A percentile compares a stretch with the other conserved stretches of the same genome.
Conservation (phyloP, 306 rosid species). For the Fragaria nilgerrensis region DNA sequence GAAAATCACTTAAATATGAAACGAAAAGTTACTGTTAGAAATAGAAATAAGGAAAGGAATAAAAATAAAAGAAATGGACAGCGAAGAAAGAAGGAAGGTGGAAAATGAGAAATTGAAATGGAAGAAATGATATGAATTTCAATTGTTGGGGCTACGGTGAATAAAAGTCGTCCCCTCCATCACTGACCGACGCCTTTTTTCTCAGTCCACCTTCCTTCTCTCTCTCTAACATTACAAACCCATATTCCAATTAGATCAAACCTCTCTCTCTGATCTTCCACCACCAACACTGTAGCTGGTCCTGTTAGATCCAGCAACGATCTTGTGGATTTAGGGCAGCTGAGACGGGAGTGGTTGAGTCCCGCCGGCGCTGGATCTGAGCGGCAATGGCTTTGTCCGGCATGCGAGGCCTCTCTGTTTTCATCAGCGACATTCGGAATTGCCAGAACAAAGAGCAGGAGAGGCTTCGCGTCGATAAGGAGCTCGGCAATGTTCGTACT, state of each 20-base stretch:
- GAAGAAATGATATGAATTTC: too few species aligned
- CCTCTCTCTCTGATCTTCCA: background rate
- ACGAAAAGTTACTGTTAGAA: too few species aligned
- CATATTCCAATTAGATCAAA: background rate
- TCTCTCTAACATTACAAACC: background rate
- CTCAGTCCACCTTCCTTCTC: constrained; percentile 53
- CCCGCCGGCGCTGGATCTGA: constrained; percentile 52
- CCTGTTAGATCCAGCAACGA: constrained; percentile 52
- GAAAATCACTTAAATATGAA: too few species aligned
- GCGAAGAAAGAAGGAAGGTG: too few species aligned
- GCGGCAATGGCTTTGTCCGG: constrained; percentile 89
- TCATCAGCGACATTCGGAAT: constrained; percentile 95
- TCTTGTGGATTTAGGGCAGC: constrained; percentile 29
- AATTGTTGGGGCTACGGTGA: constrained; percentile 19
- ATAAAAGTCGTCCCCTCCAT: constrained; percentile 53
- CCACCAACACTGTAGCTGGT: background rate
- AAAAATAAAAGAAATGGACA: too few species aligned
- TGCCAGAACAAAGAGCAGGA: constrained; percentile 98
- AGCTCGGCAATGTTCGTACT: constrained; percentile 94
- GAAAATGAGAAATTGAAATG: too few species aligned
- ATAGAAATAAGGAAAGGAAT: too few species aligned
- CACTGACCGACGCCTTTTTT: constrained; percentile 49
- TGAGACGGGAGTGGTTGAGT: background rate
- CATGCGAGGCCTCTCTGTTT: constrained; percentile 98
- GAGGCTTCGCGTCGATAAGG: constrained; percentile 95